Evolutionary conservation across 306 rosid genomes (phyloP).

Genomic region (Vicia sativa): DNA sequence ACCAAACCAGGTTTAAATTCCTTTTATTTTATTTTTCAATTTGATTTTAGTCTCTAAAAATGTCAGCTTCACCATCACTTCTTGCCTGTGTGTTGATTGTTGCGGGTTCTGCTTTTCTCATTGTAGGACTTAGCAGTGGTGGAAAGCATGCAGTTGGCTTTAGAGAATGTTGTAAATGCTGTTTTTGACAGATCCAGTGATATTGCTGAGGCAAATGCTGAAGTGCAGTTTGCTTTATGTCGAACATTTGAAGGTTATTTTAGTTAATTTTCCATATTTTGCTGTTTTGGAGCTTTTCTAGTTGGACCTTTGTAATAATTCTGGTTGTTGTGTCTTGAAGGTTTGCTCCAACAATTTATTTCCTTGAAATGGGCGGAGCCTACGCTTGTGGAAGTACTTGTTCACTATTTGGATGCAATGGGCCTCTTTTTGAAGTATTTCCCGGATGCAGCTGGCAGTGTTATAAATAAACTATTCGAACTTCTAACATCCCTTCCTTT

Average conservation of each 20-base stretch:
- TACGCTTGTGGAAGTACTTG: slow-evolving; percentile 82
- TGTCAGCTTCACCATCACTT: slow-evolving; percentile 38
- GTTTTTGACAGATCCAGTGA: slow-evolving; percentile 80
- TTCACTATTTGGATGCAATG: slow-evolving; percentile 85
- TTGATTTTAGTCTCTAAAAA: slow-evolving; percentile 39
- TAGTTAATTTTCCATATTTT: slow-evolving; percentile 33
- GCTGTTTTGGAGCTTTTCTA: slow-evolving; percentile 24
- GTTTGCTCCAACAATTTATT: slow-evolving; percentile 85
- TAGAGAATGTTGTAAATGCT: slow-evolving; percentile 76
- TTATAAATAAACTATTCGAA: slow-evolving; percentile 86
- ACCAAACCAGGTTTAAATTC: slow-evolving; percentile 66
- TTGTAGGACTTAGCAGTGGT: slow-evolving; percentile 76
- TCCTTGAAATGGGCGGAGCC: slow-evolving; percentile 90
- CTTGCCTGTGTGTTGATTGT: slow-evolving; percentile 28
- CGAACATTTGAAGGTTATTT: slow-evolving; percentile 80
- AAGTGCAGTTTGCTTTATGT: slow-evolving; percentile 68
- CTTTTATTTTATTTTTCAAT: slow-evolving; percentile 24
- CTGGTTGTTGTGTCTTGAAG: slow-evolving; percentile 51
- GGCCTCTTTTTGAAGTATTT: slow-evolving; percentile 87
- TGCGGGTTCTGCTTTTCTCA: slow-evolving; percentile 32
- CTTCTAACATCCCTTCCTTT: slow-evolving; percentile 87
- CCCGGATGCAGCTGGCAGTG: slow-evolving; percentile 91
- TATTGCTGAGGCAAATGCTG: slow-evolving; percentile 53
- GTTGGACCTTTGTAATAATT: slow-evolving; percentile 28
- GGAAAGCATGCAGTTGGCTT: slow-evolving; percentile 90